A percentile compares a stretch with the other conserved stretches of the same genome.
Conservation (phyloP, 1,284 basidiomycete genomes). For the Ceratobasidium sp. region DNA sequence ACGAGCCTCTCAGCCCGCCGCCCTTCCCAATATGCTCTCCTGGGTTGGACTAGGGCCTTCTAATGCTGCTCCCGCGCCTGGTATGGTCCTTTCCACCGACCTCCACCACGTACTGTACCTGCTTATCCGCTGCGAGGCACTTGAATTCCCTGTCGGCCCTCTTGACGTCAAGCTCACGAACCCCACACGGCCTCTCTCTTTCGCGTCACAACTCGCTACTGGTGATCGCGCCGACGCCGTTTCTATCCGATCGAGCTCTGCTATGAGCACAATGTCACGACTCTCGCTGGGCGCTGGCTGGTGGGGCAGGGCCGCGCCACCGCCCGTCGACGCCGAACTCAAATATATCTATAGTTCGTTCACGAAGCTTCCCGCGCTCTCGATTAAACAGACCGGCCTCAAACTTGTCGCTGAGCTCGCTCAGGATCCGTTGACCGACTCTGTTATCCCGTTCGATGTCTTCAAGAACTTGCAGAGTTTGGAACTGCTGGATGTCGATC, state of each 20-base stretch:
- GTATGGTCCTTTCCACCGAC: slow-evolving; percentile 76
- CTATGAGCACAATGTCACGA: slow-evolving; percentile 80
- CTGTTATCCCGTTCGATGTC: slow-evolving; percentile 81
- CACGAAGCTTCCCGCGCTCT: slow-evolving; percentile 86
- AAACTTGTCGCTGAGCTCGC: slow-evolving; percentile 78
- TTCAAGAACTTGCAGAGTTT: slow-evolving; percentile 87
- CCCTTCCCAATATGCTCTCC: slow-evolving; percentile 69
- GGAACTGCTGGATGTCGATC: slow-evolving; percentile 84
- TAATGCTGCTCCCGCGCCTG: slow-evolving; percentile 62
- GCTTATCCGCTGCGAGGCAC: slow-evolving; percentile 86
- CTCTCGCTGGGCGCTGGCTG: slow-evolving; percentile 78
- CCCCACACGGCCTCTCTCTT: slow-evolving; percentile 80
- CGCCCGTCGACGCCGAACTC: slow-evolving; percentile 77
- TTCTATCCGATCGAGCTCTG: slow-evolving; percentile 83
- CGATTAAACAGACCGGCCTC: slow-evolving; percentile 70
- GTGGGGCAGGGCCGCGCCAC: slow-evolving; percentile 74
- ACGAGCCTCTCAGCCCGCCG: slow-evolving; percentile 57
- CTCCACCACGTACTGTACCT: slow-evolving; percentile 89
- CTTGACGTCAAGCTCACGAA: slow-evolving; percentile 81
- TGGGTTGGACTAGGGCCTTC: slow-evolving; percentile 68
- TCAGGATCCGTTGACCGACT: slow-evolving; percentile 79
- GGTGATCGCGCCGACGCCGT: slow-evolving; percentile 78
- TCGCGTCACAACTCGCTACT: slow-evolving; percentile 70
- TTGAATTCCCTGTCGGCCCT: slow-evolving; percentile 80
- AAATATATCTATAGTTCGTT: slow-evolving; percentile 89